These are phyloP conservation scores for Paracoccidioides brasiliensis DNA, from an alignment of 2,329 filamentous ascomycete genomes.

Conservation along the genomic window DNA sequence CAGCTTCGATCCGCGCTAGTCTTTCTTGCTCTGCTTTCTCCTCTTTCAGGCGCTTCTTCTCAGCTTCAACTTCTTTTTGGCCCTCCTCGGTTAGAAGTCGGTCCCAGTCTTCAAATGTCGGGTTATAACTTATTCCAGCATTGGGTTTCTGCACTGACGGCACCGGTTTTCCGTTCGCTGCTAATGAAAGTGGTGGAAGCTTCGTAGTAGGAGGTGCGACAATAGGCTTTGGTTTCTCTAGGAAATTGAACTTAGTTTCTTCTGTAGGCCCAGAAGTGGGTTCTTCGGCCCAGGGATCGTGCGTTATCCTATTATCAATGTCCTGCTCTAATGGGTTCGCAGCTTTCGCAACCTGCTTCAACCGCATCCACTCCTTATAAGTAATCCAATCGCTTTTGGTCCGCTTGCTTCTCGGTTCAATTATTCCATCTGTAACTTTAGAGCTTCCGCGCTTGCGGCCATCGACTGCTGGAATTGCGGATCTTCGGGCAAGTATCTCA, in stretches of 20 bases:
- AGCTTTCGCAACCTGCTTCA: conserved; percentile 69
- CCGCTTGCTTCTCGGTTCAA: conserved; percentile 56
- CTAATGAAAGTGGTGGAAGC: conserved; percentile 64
- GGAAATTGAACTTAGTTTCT: conserved; percentile 48
- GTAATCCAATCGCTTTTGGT: conserved; percentile 67
- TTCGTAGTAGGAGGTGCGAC: conserved; percentile 64
- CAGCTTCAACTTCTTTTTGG: conserved; percentile 63
- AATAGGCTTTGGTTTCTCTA: conserved; percentile 52
- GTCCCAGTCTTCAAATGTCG: conserved; percentile 74
- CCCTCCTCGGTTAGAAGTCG: conserved; percentile 61
- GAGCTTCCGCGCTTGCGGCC: conserved; percentile 58
- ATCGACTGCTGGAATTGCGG: conserved; percentile 65
- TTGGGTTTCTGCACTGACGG: conserved; percentile 67
- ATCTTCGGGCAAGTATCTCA: conserved; percentile 78
- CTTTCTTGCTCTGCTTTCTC: conserved; percentile 54
- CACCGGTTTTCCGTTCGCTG: conserved; percentile 66
- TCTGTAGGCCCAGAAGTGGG: conserved; percentile 25
- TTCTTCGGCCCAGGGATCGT: conserved; percentile 65
- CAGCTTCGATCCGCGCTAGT: conserved; percentile 57
- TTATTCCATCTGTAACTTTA: conserved; percentile 58
- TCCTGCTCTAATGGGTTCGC: conserved; percentile 34
- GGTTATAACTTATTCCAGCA: conserved; percentile 86
- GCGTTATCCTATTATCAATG: conserved; percentile 40
- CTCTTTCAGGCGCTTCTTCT: conserved; percentile 57
- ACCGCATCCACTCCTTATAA: conserved; percentile 65